These are phyloP conservation scores for Scedosporium minutisporum DNA, from an alignment of 2,329 filamentous ascomycete genomes.

Conservation along the genomic window DNA sequence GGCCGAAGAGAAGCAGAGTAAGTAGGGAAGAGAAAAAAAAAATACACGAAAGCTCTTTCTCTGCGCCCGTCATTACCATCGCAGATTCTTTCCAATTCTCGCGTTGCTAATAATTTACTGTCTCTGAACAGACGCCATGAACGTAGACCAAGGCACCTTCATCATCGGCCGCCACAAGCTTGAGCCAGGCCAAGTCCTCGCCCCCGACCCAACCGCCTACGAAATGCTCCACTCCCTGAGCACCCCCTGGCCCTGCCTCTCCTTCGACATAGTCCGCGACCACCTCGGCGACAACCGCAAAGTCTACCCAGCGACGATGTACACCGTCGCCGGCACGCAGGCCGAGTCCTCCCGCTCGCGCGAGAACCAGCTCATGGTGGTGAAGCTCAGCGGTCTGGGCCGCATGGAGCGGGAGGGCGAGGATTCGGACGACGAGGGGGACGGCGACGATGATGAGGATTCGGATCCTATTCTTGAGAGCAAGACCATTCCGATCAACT, in stretches of 20 bases:
- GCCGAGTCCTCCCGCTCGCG: slow-evolving; percentile 64
- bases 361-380: slow-evolving; percentile 90
- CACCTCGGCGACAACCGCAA: slow-evolving; percentile 78
- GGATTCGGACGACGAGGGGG: slow-evolving; percentile 59
- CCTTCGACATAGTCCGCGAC: slow-evolving; percentile 86
- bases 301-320: slow-evolving; percentile 91
- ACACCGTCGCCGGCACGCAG: slow-evolving; percentile 90
- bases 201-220: slow-evolving; percentile 89
- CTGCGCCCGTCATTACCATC: not conserved
- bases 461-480: slow-evolving; percentile 89
- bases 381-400: slow-evolving; percentile 89
- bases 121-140: slow-evolving; percentile 59
- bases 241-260: slow-evolving; percentile 93
- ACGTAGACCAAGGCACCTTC: slow-evolving; percentile 88
- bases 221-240: slow-evolving; percentile 94
- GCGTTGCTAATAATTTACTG: slow-evolving; percentile 10
- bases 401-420: slow-evolving; percentile 66
- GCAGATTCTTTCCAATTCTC: not conserved
- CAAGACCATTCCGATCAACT: slow-evolving; percentile 74
- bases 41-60: not conserved
- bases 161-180: slow-evolving; percentile 91
- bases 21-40: not conserved
- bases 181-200: slow-evolving; percentile 79
- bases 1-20: slow-evolving; percentile 63
- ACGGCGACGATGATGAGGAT: slow-evolving; percentile 62